Percentiles rank a stretch among this genome's conserved stretches.
These are phyloP conservation scores for Ceratopteris richardii DNA, from an alignment of 75 land plant species.

Conservation along the genomic window DNA sequence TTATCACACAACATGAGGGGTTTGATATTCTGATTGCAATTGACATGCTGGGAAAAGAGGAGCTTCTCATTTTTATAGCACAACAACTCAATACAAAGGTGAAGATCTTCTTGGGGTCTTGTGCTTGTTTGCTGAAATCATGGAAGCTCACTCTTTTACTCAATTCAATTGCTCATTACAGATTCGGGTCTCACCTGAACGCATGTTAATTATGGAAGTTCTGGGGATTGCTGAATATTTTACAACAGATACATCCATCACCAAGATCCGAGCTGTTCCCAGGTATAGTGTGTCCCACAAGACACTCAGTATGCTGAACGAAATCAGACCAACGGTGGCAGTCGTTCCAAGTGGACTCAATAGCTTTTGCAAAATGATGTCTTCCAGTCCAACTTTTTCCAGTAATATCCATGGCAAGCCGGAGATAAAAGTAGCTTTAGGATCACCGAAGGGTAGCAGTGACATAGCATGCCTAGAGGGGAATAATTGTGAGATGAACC, in stretches of 20 bases:
- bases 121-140: neutral
- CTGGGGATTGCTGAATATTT: conserved; percentile 42
- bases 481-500: conserved; percentile 1
- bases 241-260: conserved; percentile 45
- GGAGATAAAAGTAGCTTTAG: no score
- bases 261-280: conserved; percentile 66
- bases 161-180: no score
- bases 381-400: conserved; percentile 7
- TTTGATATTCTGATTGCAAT: conserved; percentile 60
- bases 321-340: conserved; percentile 52
- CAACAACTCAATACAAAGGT: conserved; percentile 47
- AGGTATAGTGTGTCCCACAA: conserved; percentile 48
- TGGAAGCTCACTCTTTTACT: neutral
- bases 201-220: conserved; percentile 59
- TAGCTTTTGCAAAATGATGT: conserved; percentile 16
- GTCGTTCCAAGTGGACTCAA: conserved; percentile 64
- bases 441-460: neutral
- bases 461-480: neutral
- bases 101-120: neutral
- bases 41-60: conserved; percentile 58
- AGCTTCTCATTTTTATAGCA: conserved; percentile 46
- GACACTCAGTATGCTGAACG: conserved; percentile 44
- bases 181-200: conserved; percentile 78
- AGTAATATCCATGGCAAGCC: neutral
- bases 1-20: conserved; percentile 37